These are phyloP conservation scores for Wickerhamiella pararugosa DNA, from an alignment of 1,139 yeast species.

Conservation along the genomic window DNA sequence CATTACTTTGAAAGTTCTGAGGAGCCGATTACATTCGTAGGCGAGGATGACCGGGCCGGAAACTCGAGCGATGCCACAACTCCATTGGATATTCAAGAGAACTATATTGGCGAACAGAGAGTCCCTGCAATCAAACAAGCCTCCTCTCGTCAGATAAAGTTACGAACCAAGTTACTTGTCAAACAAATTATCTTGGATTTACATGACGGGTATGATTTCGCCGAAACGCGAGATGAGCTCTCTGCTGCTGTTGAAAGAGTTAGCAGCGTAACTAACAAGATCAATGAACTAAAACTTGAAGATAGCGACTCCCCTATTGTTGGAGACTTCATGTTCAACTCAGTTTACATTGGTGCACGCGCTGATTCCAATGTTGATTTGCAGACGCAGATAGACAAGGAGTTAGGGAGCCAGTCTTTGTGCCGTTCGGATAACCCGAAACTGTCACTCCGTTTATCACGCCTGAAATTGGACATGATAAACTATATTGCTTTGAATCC, in stretches of 20 bases:
- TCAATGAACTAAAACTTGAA: conserved; percentile 2
- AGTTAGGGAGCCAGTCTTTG: conserved; percentile 11
- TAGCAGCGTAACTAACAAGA: conserved; percentile 23
- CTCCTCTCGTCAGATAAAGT: not conserved
- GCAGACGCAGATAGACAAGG: conserved; percentile 8
- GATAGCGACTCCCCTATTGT: conserved; percentile 26
- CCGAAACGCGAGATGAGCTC: conserved; percentile 53
- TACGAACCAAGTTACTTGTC: conserved; percentile 1
- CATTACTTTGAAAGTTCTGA: not conserved
- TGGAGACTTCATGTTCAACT: conserved; percentile 56
- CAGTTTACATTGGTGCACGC: conserved; percentile 43
- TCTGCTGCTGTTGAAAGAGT: conserved; percentile 46
- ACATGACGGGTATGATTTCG: conserved; percentile 92
- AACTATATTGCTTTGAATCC: not conserved
- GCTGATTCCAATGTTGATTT: conserved; percentile 4
- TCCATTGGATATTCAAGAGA: conserved; percentile 9
- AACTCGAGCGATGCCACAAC: not conserved
- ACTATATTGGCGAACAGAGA: conserved; percentile 7
- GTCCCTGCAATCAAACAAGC: not conserved
- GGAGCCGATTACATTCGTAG: not conserved
- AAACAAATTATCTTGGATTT: conserved; percentile 36
- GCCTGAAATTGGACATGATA: not conserved
- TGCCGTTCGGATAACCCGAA: conserved; percentile 50
- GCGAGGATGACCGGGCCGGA: not conserved
- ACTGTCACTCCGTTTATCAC: conserved; percentile 24